Percentiles rank a stretch among this genome's conserved stretches.
These are phyloP conservation scores for Saccharomycopsis javanensis DNA, from an alignment of 805 yeast species.

Conservation along the genomic window DNA sequence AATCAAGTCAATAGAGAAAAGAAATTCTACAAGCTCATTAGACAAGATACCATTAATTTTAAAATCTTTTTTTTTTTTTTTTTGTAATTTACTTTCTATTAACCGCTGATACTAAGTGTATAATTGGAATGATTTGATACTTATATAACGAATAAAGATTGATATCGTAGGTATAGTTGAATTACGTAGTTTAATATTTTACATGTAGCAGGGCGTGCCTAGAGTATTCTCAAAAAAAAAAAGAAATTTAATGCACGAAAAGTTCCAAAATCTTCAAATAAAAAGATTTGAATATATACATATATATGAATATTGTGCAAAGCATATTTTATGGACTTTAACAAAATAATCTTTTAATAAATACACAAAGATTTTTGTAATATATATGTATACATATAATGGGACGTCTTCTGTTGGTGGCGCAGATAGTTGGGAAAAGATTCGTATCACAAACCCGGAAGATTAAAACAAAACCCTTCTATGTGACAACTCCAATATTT, in stretches of 20 bases:
- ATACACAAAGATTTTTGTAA: no score
- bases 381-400: neutral
- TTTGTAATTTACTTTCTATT: no score
- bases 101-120: neutral
- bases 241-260: neutral
- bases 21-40: neutral
- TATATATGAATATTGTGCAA: no score
- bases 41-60: neutral
- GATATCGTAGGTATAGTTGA: no score
- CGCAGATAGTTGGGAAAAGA: neutral
- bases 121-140: no score
- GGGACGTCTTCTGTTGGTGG: neutral
- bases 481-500: constrained; percentile 85
- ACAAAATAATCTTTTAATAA: no score
- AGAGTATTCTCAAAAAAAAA: neutral
- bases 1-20: neutral
- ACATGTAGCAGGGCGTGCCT: neutral
- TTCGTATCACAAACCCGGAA: neutral
- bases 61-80: neutral
- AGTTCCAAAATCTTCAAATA: neutral
- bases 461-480: constrained; percentile 23
- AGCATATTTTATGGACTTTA: no score
- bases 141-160: no score
- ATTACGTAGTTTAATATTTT: no score
- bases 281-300: no score